phyloP scores from a whole-genome alignment of 208 protist genomes.

The Crithidia thermophila region DNA sequence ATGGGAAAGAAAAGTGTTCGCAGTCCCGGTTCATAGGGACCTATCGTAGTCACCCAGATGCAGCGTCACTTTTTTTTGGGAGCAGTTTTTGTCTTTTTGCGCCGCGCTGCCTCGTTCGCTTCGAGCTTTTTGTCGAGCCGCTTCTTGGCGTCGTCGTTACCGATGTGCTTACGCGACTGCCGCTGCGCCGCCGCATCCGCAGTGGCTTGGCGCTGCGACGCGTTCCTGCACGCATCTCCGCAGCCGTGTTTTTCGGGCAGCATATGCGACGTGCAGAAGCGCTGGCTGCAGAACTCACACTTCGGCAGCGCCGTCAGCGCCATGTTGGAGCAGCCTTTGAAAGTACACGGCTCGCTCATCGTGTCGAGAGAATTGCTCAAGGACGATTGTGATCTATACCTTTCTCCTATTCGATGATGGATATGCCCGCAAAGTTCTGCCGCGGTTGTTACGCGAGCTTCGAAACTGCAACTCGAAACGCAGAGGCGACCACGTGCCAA shows the following conservation, averaged over 20 bases:
- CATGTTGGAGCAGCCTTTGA: conserved; percentile 38
- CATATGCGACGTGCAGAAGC: conserved; percentile 80
- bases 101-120: conserved; percentile 51
- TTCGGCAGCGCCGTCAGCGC: conserved; percentile 58
- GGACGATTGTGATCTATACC: no score
- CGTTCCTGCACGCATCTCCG: conserved; percentile 67
- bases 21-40: no score
- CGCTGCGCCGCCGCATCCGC: conserved; percentile 56
- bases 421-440: no score
- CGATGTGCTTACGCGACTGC: conserved; percentile 66
- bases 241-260: conserved; percentile 88
- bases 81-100: conserved; percentile 50
- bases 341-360: conserved; percentile 46
- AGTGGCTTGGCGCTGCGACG: conserved; percentile 58
- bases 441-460: no score
- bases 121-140: conserved; percentile 59
- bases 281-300: conserved; percentile 69
- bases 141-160: conserved; percentile 69
- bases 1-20: not conserved
- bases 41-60: not conserved
- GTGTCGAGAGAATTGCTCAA: no score
- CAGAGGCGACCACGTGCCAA: no score
- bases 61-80: conserved; percentile 28
- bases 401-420: no score
- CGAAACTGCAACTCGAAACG: no score